Base-by-base conservation (phyloP, 805 yeast species). In the Metschnikowia continentalis region DNA sequence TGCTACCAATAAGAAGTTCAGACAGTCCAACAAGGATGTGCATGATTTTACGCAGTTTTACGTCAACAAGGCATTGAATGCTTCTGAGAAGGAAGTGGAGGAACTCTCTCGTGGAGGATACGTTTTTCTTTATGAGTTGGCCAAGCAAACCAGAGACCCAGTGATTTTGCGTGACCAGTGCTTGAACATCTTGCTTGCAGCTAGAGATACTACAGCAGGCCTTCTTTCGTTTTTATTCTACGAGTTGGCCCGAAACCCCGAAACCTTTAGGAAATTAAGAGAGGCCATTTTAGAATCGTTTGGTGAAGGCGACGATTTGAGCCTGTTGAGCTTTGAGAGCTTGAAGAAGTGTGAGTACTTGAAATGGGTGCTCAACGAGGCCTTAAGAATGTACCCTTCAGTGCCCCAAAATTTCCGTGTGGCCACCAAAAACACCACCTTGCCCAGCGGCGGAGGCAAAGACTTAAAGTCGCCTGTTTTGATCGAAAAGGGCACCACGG, bases 151-250 rank as follows among this genome's bases (percentile, higher is more conserved):
- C 14, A 68, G 74, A 50, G 75, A 79, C 56, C 77, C 79, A 19
- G 63, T 53, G 47, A 69, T 71, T 15, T 72, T 79, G 52, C 68
- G 82, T 46, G 80, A 77, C 60, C 82, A 79, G 63, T 67, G 77
- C 38, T 66, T 79, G 61, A 78, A 77, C 58, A 73, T 79, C 50
- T 67, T 79, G 50, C 61, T 78, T 20, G 83, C 83, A 15, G 82
- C 82, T 32, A 70, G 83, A 58, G 83, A 79, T 57, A 79, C 83
- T 42, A 79, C 83, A 13, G 82, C 83, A 8, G 74, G 77, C 3
- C 64, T 76, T 35, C 69, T 79, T 50, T 70, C 79, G n/a, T 76
- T 71, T 60, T 60, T 71, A 20, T 65, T 77, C 45, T 76, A 64
- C 54, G 76, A 77, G 58, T 67, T 79, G 48, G 72, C 79, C 11